These are phyloP conservation scores for Starmera pachycereana DNA, from an alignment of 805 yeast genomes.

Conservation along the genomic window DNA sequence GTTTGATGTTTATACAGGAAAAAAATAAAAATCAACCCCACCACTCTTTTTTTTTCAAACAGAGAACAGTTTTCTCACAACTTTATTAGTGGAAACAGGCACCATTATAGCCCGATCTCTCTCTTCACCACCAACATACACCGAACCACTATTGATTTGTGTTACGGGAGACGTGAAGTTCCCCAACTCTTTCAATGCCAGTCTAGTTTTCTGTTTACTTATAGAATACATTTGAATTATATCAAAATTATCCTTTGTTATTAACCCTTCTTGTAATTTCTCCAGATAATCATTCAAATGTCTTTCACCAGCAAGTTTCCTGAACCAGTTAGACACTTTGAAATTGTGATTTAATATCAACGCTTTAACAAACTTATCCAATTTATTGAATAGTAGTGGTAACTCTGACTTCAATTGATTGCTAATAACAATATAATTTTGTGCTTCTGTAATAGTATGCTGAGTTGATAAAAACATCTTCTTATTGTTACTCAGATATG, in stretches of 20 bases:
- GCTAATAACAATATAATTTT: constrained; percentile 12
- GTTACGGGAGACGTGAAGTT: too few species aligned
- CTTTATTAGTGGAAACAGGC: constrained; percentile 10
- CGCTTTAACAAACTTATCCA: constrained; percentile 7
- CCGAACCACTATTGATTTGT: not conserved
- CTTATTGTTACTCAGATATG: constrained; percentile 6
- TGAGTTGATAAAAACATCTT: not conserved
- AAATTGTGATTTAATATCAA: constrained; percentile 15
- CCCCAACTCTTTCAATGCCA: constrained; percentile 20
- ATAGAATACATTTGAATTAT: constrained; percentile 23
- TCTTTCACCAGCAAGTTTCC: constrained; percentile 19
- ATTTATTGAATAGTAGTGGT: constrained; percentile 17
- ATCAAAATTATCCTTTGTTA: constrained; percentile 24
- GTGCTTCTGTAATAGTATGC: constrained; percentile 7
- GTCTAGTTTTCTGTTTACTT: constrained; percentile 20
- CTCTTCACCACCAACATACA: too few species aligned
- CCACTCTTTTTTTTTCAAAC: too few species aligned
- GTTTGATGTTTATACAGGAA: not conserved
- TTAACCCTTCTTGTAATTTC: constrained; percentile 6
- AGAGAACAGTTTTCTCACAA: constrained; percentile 19
- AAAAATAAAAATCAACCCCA: not conserved
- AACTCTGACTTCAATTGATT: constrained; percentile 21
- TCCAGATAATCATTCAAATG: constrained; percentile 18
- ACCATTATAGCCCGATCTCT: not conserved
- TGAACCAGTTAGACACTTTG: constrained; percentile 19